phyloP scores from a whole-genome alignment of 768 basidiomycete species.

The Imleria badia region DNA sequence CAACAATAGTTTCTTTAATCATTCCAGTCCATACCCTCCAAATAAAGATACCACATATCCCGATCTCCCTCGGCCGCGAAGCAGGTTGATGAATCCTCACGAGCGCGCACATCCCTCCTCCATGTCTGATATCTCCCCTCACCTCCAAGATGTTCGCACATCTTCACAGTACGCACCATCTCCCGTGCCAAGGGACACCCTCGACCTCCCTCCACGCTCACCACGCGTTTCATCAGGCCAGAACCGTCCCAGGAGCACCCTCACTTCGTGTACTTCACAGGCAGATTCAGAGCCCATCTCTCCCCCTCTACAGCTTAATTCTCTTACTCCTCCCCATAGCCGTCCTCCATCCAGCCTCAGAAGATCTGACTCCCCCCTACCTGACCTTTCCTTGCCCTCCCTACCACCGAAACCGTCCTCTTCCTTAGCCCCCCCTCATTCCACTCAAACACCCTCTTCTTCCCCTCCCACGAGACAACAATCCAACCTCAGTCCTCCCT shows the following conservation, averaged over 20 bases:
- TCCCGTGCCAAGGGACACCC: slow-evolving; percentile 11
- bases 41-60: slow-evolving; percentile 29
- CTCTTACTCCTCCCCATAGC: slow-evolving; percentile 30
- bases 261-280: slow-evolving; percentile 30
- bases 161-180: slow-evolving; percentile 20
- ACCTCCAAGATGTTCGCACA: slow-evolving; percentile 15
- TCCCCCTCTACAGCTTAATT: slow-evolving; percentile 12
- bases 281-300: slow-evolving; percentile 17
- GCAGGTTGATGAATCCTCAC: slow-evolving; percentile 22
- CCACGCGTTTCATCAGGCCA: slow-evolving; percentile 21
- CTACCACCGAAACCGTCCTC: slow-evolving; percentile 17
- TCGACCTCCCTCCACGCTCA: slow-evolving; percentile 28
- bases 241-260: slow-evolving; percentile 23
- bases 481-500: slow-evolving; percentile 35
- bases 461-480: slow-evolving; percentile 24
- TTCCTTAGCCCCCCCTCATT: slow-evolving; percentile 28
- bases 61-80: slow-evolving; percentile 28
- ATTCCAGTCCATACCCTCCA: slow-evolving; percentile 13
- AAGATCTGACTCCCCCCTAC: slow-evolving; percentile 26
- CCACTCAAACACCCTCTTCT: slow-evolving; percentile 38
- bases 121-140: slow-evolving; percentile 28
- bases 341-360: slow-evolving; percentile 27
- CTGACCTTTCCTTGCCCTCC: slow-evolving; percentile 19
- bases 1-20: slow-evolving; percentile 32
- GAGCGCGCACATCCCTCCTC: slow-evolving; percentile 23